Conservation (phyloP, 2,329 filamentous ascomycete species). For the Calonectria pseudoturangicola region DNA sequence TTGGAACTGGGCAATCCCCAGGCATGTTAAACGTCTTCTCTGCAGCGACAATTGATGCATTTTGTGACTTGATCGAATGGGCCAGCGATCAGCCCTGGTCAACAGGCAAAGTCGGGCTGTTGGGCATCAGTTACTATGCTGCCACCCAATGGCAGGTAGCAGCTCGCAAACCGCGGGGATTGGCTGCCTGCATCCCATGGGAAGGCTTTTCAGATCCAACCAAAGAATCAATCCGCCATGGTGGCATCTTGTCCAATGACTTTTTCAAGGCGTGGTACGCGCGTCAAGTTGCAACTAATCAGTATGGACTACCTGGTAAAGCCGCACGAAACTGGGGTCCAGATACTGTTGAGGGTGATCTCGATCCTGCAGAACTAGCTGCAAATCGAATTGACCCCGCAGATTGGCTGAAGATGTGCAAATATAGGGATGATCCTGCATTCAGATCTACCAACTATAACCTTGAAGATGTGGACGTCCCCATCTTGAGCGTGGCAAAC, state of each 20-base stretch:
- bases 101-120: constrained; percentile 67
- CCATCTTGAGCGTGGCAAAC: constrained; percentile 79
- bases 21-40: constrained; percentile 70
- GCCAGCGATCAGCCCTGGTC: constrained; percentile 66
- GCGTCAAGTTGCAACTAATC: constrained; percentile 65
- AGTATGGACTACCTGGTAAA: constrained; percentile 76
- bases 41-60: constrained; percentile 66
- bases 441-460: constrained; percentile 79
- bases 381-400: constrained; percentile 68
- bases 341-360: constrained; percentile 74
- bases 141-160: constrained; percentile 69
- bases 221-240: constrained; percentile 65
- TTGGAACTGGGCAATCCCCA: constrained; percentile 67
- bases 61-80: constrained; percentile 71
- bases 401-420: constrained; percentile 66
- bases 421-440: constrained; percentile 77
- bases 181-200: constrained; percentile 68
- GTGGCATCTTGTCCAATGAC: constrained; percentile 13
- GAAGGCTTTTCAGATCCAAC: constrained; percentile 74
- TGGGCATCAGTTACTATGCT: constrained; percentile 69
- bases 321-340: constrained; percentile 56
- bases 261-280: constrained; percentile 27
- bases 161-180: constrained; percentile 65
- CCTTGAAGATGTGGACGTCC: constrained; percentile 78
- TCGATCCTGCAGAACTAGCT: constrained; percentile 69